Evolutionary conservation across 768 basidiomycete genomes (phyloP).

Genomic region (Pleurotus giganteus): DNA sequence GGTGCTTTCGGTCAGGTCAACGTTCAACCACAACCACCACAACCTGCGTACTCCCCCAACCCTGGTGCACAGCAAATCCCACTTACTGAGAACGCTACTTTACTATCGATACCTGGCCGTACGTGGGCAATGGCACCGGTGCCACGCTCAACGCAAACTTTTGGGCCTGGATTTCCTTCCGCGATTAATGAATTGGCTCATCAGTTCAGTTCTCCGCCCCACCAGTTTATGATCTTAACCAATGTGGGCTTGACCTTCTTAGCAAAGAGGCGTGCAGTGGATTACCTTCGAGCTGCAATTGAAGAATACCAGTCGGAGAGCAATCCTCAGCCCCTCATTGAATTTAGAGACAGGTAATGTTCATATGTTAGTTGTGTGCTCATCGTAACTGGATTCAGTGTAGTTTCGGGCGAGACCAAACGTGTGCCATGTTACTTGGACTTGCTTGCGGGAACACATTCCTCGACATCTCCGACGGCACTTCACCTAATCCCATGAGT

Average conservation of each 20-base stretch:
- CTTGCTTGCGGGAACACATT: constrained; percentile 85
- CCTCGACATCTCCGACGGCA: constrained; percentile 54
- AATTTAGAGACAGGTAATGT: constrained; percentile 74
- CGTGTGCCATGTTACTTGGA: constrained; percentile 87
- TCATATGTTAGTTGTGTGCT: neutral
- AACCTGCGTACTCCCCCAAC: constrained; percentile 32
- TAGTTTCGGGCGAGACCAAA: constrained; percentile 90
- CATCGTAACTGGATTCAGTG: constrained; percentile 10
- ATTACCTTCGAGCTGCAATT: constrained; percentile 78
- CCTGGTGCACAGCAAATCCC: constrained; percentile 48
- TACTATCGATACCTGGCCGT: constrained; percentile 77
- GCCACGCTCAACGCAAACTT: constrained; percentile 29
- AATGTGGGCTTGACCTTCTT: constrained; percentile 84
- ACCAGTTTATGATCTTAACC: constrained; percentile 85
- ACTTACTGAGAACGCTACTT: constrained; percentile 72
- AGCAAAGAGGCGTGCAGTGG: constrained; percentile 78
- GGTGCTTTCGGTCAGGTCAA: constrained; percentile 69
- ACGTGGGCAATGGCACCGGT: constrained; percentile 82
- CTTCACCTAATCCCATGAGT: constrained; percentile 34
- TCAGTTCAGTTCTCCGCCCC: constrained; percentile 72
- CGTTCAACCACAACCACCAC: constrained; percentile 34
- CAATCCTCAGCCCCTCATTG: constrained; percentile 73
- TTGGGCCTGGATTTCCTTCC: constrained; percentile 48
- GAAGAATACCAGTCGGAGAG: constrained; percentile 80
- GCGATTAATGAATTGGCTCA: constrained; percentile 78